Conservation (phyloP, 495 filamentous ascomycete genomes). For the Pyrenopolyporus hunteri region DNA sequence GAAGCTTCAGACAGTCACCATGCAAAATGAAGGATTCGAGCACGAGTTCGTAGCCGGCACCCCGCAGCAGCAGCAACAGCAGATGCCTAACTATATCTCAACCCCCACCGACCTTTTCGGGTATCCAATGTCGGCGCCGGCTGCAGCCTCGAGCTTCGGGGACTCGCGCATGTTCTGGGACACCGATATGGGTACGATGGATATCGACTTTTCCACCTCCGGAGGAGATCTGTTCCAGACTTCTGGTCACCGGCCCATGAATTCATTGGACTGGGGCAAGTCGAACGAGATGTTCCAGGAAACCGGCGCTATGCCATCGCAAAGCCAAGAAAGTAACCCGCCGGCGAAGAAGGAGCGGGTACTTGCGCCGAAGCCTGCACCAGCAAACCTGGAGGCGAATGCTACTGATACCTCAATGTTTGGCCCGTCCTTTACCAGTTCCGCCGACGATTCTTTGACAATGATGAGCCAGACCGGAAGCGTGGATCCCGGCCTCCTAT, state of each 20-base stretch:
- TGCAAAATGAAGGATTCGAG: conserved; percentile 60
- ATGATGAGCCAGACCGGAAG: conserved; percentile 45
- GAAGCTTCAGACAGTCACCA: conserved; percentile 53
- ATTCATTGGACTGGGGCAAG: conserved; percentile 58
- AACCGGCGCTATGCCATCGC: conserved; percentile 39
- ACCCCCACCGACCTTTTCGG: conserved; percentile 61
- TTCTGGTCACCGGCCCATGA: conserved; percentile 47
- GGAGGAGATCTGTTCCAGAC: conserved; percentile 46
- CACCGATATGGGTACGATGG: conserved; percentile 60
- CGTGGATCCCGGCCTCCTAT: conserved; percentile 54
- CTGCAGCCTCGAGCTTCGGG: conserved; percentile 68
- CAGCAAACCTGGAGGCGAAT: conserved; percentile 46
- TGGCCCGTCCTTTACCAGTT: conserved; percentile 44
- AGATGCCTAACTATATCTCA: conserved; percentile 47
- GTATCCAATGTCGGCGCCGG: conserved; percentile 72
- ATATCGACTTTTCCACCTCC: conserved; percentile 58
- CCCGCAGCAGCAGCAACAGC: conserved; percentile 48
- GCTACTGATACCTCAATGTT: conserved; percentile 48
- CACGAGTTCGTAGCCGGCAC: conserved; percentile 49
- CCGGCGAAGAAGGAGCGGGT: conserved; percentile 39
- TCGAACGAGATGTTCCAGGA: conserved; percentile 55
- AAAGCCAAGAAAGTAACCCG: conserved; percentile 39
- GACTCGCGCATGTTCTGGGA: conserved; percentile 80
- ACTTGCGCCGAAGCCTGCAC: conserved; percentile 50
- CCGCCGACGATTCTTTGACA: conserved; percentile 51